Evolutionary conservation across 78 protist species (phyloP).

Genomic region (Dictyostelium capitatum): DNA sequence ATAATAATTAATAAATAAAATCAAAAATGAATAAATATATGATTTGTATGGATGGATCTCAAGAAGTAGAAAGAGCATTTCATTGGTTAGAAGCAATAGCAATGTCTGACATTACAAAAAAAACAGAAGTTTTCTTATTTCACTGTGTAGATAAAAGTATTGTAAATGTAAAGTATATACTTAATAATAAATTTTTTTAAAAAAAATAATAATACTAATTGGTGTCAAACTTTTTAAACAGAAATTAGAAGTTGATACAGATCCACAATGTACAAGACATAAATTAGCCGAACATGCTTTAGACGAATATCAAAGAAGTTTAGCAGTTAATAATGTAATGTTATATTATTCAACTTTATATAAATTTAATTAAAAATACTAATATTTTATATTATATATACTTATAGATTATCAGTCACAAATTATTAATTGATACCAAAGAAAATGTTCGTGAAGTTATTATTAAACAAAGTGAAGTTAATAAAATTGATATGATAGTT

Average conservation of each 20-base stretch:
- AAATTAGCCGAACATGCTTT: conserved; percentile 9
- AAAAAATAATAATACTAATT: too few relatives aligned
- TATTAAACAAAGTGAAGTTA: conserved; percentile 10
- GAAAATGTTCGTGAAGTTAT: conserved; percentile 19
- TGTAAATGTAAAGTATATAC: conserved; percentile 18
- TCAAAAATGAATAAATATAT: conserved; percentile 12
- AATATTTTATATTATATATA: background rate
- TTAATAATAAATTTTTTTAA: background rate
- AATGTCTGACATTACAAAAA: background rate
- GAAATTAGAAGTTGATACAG: conserved; percentile 1
- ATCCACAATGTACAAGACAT: conserved; percentile 5
- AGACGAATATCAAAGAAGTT: conserved; percentile 9
- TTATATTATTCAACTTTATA: background rate
- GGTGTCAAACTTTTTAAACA: too few relatives aligned
- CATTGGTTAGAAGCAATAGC: conserved; percentile 15
- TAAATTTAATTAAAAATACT: background rate
- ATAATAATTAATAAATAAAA: background rate
- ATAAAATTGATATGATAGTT: conserved; percentile 41
- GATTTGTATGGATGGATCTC: conserved; percentile 55
- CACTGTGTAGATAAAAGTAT: conserved; percentile 17
- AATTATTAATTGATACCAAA: conserved; percentile 11
- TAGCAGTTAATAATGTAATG: conserved; percentile 3
- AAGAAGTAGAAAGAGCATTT: conserved; percentile 37
- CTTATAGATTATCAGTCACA: conserved; percentile 8
- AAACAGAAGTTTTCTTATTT: background rate